phyloP scores from a whole-genome alignment of 306 rosid species.

The Medicago lupulina region DNA sequence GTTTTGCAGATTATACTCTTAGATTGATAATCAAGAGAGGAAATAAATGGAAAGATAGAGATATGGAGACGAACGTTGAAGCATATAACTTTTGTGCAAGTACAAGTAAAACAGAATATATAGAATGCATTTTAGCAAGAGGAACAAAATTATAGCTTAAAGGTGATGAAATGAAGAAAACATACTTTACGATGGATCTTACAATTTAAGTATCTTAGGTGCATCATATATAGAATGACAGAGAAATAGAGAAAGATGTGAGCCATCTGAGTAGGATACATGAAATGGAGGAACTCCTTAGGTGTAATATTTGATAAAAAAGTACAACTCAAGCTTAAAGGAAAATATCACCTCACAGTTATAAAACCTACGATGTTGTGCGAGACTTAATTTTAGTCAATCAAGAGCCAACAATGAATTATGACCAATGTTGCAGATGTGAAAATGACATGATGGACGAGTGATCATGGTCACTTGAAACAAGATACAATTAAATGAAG shows the following conservation, averaged over 20 bases:
- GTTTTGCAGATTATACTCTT: neutral
- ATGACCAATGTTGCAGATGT: neutral
- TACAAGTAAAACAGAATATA: slow-evolving; percentile 6
- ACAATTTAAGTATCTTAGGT: neutral
- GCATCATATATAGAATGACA: slow-evolving; percentile 1
- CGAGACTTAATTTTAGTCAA: neutral
- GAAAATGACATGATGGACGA: neutral
- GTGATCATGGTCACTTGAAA: slow-evolving; percentile 3
- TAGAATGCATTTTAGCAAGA: slow-evolving; percentile 4
- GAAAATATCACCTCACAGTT: neutral
- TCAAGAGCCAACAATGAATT: slow-evolving; percentile 2
- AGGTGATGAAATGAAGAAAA: neutral
- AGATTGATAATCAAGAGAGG: neutral
- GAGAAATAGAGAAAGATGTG: slow-evolving; percentile 9
- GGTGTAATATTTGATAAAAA: slow-evolving; percentile 7
- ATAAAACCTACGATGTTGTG: neutral
- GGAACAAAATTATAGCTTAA: slow-evolving; percentile 12
- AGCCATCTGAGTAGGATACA: neutral
- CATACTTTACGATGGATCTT: slow-evolving; percentile 8
- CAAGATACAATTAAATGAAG: neutral
- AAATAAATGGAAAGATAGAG: neutral
- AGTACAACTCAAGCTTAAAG: neutral
- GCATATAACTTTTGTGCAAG: slow-evolving; percentile 12
- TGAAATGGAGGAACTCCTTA: slow-evolving; percentile 13
- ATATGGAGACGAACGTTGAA: slow-evolving; percentile 5